phyloP scores from a whole-genome alignment of 257 asterid species.

The Anisodus acutangulus region DNA sequence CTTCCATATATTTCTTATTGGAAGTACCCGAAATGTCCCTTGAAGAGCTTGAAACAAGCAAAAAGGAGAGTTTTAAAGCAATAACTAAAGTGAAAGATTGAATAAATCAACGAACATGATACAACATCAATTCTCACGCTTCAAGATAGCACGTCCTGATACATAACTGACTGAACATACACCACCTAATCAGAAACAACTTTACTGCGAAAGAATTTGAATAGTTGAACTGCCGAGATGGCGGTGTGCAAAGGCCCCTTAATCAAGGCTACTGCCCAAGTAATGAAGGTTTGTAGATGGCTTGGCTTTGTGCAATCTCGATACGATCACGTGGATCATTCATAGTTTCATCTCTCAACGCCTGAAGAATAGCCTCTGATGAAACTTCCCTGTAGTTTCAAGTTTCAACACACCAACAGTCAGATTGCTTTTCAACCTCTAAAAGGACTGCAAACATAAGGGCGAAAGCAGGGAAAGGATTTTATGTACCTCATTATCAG shows the following conservation, averaged over 20 bases:
- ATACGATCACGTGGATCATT: constrained; percentile 90
- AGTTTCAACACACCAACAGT: background rate
- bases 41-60: too few relatives aligned
- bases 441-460: background rate
- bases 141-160: background rate
- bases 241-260: background rate
- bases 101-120: background rate
- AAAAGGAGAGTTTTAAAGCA: too few relatives aligned
- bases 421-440: background rate
- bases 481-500: constrained; percentile 63
- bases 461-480: background rate
- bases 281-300: constrained; percentile 83
- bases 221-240: background rate
- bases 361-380: constrained; percentile 67
- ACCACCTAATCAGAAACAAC: constrained; percentile 8
- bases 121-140: constrained; percentile 1
- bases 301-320: constrained; percentile 83
- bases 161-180: constrained; percentile 24
- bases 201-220: background rate
- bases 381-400: constrained; percentile 63
- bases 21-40: too few relatives aligned
- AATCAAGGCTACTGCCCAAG: constrained; percentile 49
- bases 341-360: constrained; percentile 75
- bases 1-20: too few relatives aligned
- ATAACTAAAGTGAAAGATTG: background rate